Conservation (phyloP, 2,329 filamentous ascomycete species). For the Fusarium brevicatenulatum region DNA sequence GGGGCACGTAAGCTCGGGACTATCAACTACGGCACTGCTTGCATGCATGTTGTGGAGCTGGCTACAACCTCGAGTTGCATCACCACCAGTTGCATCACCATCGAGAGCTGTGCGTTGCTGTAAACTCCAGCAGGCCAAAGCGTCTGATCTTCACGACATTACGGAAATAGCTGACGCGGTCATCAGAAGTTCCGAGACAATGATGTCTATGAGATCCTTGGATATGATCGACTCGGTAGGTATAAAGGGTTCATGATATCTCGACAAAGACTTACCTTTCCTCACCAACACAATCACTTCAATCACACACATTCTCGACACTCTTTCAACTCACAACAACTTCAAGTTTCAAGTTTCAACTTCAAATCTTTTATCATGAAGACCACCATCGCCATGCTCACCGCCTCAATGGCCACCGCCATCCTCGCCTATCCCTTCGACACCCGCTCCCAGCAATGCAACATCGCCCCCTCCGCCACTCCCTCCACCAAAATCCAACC, state of each 20-base stretch:
- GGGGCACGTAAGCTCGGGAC: not conserved
- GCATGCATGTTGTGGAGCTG: not conserved
- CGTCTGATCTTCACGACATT: not conserved
- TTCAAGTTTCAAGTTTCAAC: not conserved
- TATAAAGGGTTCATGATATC: not conserved
- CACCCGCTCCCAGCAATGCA: constrained; percentile 25
- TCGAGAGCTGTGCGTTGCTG: not conserved
- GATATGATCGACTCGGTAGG: not conserved
- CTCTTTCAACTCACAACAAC: not conserved
- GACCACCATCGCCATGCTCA: constrained; percentile 23
- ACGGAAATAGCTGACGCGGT: not conserved
- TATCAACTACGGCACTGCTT: not conserved
- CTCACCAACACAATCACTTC: not conserved
- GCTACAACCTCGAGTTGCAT: not conserved
- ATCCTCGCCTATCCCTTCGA: constrained; percentile 19
- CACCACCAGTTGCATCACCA: not conserved
- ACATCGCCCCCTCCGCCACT: constrained; percentile 12
- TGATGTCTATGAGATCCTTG: not conserved
- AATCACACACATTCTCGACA: not conserved
- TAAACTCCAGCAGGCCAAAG: not conserved
- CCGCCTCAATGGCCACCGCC: constrained; percentile 22
- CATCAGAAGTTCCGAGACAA: not conserved
- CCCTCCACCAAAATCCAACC: constrained; percentile 7
- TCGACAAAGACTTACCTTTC: not conserved
- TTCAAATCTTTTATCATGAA: constrained; percentile 22